Conservation (phyloP, 495 filamentous ascomycete species). For the Oidiodendron maius region DNA sequence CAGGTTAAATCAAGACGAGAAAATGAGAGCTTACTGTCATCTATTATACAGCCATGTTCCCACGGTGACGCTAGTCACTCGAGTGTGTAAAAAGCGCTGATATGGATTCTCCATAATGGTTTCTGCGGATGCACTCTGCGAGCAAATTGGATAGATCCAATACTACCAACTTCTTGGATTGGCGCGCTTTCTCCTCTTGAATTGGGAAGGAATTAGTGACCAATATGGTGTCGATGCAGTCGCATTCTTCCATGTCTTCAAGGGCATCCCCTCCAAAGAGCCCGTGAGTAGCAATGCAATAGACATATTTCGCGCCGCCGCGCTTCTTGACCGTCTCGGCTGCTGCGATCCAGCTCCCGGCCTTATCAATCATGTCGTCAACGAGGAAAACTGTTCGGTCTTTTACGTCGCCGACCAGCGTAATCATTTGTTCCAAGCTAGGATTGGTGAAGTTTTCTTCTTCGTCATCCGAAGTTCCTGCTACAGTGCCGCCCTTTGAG, state of each 20-base stretch:
- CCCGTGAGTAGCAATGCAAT: slow-evolving; percentile 95
- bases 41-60: slow-evolving; percentile 4
- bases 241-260: slow-evolving; percentile 83
- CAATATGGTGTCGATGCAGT: slow-evolving; percentile 87
- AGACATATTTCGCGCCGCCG: slow-evolving; percentile 86
- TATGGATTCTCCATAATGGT: slow-evolving; percentile 88
- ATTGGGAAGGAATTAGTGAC: slow-evolving; percentile 98
- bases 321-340: slow-evolving; percentile 94
- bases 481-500: slow-evolving; percentile 74
- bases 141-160: slow-evolving; percentile 84
- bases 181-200: slow-evolving; percentile 57
- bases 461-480: slow-evolving; percentile 81
- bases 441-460: slow-evolving; percentile 67
- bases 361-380: slow-evolving; percentile 98
- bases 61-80: slow-evolving; percentile 36
- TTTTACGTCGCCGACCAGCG: slow-evolving; percentile 87
- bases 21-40: slow-evolving; percentile 7
- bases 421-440: slow-evolving; percentile 87
- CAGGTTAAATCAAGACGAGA: slow-evolving; percentile 15
- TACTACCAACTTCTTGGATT: slow-evolving; percentile 77
- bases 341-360: slow-evolving; percentile 95
- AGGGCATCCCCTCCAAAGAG: slow-evolving; percentile 87
- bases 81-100: slow-evolving; percentile 76
- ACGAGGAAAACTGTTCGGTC: slow-evolving; percentile 85
- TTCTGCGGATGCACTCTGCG: slow-evolving; percentile 87